These are phyloP conservation scores for Tricholoma furcatifolium DNA, from an alignment of 768 basidiomycete genomes.

Conservation along the genomic window DNA sequence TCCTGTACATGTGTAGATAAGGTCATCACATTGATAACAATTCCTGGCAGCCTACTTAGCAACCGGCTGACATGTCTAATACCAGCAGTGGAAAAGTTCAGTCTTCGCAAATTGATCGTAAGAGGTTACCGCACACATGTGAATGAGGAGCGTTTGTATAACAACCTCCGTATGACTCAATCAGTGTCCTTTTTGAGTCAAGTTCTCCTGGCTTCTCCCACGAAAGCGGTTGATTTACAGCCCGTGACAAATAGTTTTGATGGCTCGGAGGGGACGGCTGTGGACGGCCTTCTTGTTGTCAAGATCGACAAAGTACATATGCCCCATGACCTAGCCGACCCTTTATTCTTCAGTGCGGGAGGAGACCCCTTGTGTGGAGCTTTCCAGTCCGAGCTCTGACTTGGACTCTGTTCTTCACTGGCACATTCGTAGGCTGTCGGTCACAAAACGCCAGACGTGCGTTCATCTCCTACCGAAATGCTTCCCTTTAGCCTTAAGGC, in stretches of 20 bases:
- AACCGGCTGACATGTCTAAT: too few relatives aligned
- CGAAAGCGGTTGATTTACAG: background rate
- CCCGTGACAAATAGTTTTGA: background rate
- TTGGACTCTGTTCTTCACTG: background rate
- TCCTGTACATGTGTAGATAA: too few relatives aligned
- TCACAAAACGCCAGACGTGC: background rate
- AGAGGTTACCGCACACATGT: too few relatives aligned
- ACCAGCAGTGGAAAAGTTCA: too few relatives aligned
- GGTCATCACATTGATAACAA: too few relatives aligned
- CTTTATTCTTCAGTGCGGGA: background rate
- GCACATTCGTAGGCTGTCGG: background rate
- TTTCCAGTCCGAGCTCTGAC: background rate
- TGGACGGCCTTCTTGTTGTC: background rate
- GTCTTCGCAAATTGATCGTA: too few relatives aligned
- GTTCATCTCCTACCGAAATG: slow-evolving; percentile 32
- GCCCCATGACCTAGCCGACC: background rate
- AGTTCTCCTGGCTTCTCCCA: background rate
- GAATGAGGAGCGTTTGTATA: too few relatives aligned
- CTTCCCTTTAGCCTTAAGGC: slow-evolving; percentile 55
- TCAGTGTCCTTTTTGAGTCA: background rate
- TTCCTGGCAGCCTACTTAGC: too few relatives aligned
- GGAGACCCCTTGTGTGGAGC: background rate
- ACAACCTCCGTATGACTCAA: background rate
- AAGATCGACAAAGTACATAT: background rate
- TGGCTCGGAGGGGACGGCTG: background rate